Evolutionary conservation across 306 rosid species (phyloP).

Genomic region (Ochetophila trinervis): DNA sequence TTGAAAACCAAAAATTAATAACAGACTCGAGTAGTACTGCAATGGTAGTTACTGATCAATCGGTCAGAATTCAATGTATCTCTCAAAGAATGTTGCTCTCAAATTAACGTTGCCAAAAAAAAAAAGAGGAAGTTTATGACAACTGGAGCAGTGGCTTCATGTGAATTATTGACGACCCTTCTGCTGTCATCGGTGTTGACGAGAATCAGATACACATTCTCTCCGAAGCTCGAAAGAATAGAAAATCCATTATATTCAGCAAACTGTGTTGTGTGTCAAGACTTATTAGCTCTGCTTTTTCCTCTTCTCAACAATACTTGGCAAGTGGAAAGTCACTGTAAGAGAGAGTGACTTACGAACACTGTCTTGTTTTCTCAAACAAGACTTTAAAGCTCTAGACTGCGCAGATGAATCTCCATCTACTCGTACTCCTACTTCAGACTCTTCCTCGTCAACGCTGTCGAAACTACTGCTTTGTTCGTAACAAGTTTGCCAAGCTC

Average conservation of each 20-base stretch:
- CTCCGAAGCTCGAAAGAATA: not conserved
- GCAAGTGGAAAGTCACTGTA: conserved; percentile 38
- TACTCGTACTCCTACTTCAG: not conserved
- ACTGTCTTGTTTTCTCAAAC: conserved; percentile 45
- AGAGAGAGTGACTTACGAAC: conserved; percentile 29
- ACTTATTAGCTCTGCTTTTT: not conserved
- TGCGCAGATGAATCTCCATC: not conserved
- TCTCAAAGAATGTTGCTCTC: no score
- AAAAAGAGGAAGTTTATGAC: not conserved
- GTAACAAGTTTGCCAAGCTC: conserved; percentile 2
- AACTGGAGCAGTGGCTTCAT: conserved; percentile 1
- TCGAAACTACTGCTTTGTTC: not conserved
- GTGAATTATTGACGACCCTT: not conserved
- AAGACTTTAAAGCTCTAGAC: conserved; percentile 34
- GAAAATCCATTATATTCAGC: not conserved
- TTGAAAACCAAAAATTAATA: no score
- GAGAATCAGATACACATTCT: not conserved
- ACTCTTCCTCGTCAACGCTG: not conserved
- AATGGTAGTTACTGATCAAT: no score
- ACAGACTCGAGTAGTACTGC: no score
- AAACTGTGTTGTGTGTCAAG: not conserved
- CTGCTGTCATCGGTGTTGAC: not conserved
- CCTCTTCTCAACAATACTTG: conserved; percentile 6
- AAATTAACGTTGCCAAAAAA: not conserved
- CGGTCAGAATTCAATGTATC: no score